phyloP scores from a whole-genome alignment of 768 basidiomycete genomes.

The Trametes cinnabarina region DNA sequence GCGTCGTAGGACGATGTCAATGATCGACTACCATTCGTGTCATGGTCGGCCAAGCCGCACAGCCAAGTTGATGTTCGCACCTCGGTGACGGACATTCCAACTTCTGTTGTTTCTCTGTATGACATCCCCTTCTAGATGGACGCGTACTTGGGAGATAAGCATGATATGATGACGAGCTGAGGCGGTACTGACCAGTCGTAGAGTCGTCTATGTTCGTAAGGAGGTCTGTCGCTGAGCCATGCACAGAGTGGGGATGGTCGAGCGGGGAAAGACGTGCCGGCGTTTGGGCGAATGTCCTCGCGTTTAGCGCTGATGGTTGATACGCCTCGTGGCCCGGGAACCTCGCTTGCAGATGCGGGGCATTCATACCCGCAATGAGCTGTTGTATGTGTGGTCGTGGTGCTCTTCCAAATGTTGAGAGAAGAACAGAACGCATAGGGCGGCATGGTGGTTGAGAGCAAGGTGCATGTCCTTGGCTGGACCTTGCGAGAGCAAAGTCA shows the following conservation, averaged over 20 bases:
- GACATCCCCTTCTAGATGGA: too few species aligned
- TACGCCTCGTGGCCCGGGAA: constrained; percentile 11
- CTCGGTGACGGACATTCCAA: too few species aligned
- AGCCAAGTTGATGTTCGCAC: too few species aligned
- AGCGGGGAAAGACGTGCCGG: constrained; percentile 9
- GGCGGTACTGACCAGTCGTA: constrained; percentile 4
- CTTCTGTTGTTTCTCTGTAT: too few species aligned
- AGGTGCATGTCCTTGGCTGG: too few species aligned
- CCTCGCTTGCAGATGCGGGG: background rate
- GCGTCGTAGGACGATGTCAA: background rate
- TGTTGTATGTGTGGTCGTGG: too few species aligned
- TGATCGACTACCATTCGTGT: background rate
- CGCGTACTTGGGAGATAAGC: too few species aligned
- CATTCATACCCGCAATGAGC: background rate
- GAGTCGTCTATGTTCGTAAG: constrained; percentile 13
- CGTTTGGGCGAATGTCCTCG: constrained; percentile 1
- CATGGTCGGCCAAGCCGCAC: too few species aligned
- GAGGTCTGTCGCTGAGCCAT: background rate
- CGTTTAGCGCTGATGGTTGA: constrained; percentile 17
- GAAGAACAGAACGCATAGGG: too few species aligned
- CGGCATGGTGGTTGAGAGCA: too few species aligned
- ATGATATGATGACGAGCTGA: background rate
- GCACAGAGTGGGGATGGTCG: background rate
- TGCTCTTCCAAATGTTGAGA: too few species aligned
- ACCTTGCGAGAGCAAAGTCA: too few species aligned